Evolutionary conservation across 2,329 filamentous ascomycete genomes (phyloP).

Genomic region (Penicillium frequentans): DNA sequence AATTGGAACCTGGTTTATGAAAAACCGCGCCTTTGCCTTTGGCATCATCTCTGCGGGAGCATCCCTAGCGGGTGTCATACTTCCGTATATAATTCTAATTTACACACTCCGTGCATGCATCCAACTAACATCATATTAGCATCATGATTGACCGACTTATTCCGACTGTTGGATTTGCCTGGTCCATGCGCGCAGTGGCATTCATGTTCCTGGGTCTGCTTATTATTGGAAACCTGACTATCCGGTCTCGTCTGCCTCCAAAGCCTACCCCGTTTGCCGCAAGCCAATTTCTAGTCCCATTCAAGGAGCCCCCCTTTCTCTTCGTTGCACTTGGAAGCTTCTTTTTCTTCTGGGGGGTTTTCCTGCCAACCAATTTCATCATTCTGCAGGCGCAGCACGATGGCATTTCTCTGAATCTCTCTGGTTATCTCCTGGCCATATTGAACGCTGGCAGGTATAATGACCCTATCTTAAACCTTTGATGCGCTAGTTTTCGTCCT

Average conservation of each 20-base stretch:
- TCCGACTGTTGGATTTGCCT: background rate
- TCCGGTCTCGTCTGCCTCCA: background rate
- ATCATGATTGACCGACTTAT: background rate
- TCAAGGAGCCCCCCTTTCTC: background rate
- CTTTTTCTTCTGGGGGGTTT: background rate
- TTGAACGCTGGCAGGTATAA: background rate
- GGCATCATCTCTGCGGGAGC: background rate
- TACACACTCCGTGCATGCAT: too few relatives aligned
- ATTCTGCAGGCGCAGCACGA: background rate
- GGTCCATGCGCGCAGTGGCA: background rate
- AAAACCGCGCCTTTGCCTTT: background rate
- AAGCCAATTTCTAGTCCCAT: background rate
- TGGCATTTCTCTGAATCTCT: background rate
- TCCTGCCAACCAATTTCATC: background rate
- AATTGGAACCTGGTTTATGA: background rate
- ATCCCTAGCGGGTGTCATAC: background rate
- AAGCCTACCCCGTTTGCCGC: background rate
- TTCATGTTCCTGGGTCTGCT: background rate
- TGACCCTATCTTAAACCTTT: background rate
- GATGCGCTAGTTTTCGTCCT: background rate
- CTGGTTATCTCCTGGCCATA: background rate
- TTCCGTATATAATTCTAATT: background rate
- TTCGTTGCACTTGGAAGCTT: background rate
- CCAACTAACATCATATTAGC: too few relatives aligned
- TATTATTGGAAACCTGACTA: background rate